A percentile compares a stretch with the other conserved stretches of the same genome.
Evolutionary conservation across 2,329 filamentous ascomycete genomes (phyloP).

Genomic region (Monosporascus sp.): DNA sequence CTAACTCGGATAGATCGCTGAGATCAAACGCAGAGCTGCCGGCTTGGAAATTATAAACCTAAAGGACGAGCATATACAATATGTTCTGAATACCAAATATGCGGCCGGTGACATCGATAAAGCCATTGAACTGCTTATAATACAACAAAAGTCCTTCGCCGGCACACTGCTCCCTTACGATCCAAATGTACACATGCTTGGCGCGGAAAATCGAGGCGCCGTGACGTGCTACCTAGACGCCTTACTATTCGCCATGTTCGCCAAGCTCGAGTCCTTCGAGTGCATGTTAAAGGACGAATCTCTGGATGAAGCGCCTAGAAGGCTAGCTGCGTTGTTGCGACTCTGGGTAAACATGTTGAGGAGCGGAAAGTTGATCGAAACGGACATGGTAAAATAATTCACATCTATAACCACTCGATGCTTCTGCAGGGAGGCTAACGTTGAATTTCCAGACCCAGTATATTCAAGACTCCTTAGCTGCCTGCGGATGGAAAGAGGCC

Average conservation of each 20-base stretch:
- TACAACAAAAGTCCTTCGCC: conserved; percentile 76
- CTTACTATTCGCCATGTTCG: conserved; percentile 93
- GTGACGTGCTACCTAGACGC: conserved; percentile 96
- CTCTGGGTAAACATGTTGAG: conserved; percentile 93
- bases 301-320: conserved; percentile 63
- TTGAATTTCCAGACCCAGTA: conserved; percentile 59
- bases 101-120: conserved; percentile 66
- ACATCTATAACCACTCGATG: background rate
- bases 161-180: conserved; percentile 74
- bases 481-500: conserved; percentile 86
- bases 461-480: conserved; percentile 74
- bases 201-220: conserved; percentile 76
- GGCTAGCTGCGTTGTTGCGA: conserved; percentile 70
- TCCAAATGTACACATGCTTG: conserved; percentile 65
- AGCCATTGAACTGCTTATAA: conserved; percentile 68
- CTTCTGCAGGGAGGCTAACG: conserved; percentile 18
- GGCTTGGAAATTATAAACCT: conserved; percentile 41
- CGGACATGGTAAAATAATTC: conserved; percentile 62
- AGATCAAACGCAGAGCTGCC: conserved; percentile 24
- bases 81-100: conserved; percentile 55
- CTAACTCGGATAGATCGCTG: conserved; percentile 25
- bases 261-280: conserved; percentile 83
- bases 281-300: conserved; percentile 81
- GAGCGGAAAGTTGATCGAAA: conserved; percentile 76
- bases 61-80: conserved; percentile 51